Percentiles rank a stretch among this genome's conserved stretches.
Evolutionary conservation across 345 rosid species (phyloP).

Genomic region (Chamaenerion angustifolium): DNA sequence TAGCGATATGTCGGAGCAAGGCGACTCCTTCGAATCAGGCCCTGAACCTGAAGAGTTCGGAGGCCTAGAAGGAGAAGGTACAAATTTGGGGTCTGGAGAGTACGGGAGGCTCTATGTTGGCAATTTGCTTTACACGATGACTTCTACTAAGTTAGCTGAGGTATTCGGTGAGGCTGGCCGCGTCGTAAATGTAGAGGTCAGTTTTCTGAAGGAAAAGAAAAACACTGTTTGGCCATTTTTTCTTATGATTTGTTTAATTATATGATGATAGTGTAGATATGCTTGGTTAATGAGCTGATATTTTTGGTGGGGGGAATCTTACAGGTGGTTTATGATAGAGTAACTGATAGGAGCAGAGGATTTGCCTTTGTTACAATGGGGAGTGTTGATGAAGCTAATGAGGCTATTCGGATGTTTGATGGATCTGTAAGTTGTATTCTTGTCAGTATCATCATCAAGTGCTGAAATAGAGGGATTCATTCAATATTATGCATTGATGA

Average conservation of each 20-base stretch:
- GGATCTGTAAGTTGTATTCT: slow-evolving; percentile 49
- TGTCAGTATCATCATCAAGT: background rate
- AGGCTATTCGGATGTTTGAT: slow-evolving; percentile 67
- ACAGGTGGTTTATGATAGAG: slow-evolving; percentile 70
- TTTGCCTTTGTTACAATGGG: slow-evolving; percentile 83
- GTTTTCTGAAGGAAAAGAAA: background rate
- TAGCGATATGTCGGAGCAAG: slow-evolving; percentile 12
- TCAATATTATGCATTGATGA: too few relatives aligned
- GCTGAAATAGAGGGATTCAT: too few relatives aligned
- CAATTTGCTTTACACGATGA: slow-evolving; percentile 62
- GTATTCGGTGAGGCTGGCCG: slow-evolving; percentile 62
- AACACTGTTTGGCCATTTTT: background rate
- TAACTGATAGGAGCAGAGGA: slow-evolving; percentile 92
- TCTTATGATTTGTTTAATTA: background rate
- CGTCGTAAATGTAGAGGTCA: slow-evolving; percentile 61
- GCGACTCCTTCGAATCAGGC: slow-evolving; percentile 3
- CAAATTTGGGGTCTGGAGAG: background rate
- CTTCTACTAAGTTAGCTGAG: slow-evolving; percentile 46
- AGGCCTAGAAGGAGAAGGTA: slow-evolving; percentile 9
- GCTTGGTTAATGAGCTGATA: background rate
- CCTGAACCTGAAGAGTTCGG: slow-evolving; percentile 8
- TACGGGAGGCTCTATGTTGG: slow-evolving; percentile 69
- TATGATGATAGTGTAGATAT: background rate
- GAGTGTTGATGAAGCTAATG: slow-evolving; percentile 60
- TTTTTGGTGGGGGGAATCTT: slow-evolving; percentile 2